Percentiles rank a stretch among this genome's conserved stretches.
phyloP scores from a whole-genome alignment of 1,284 basidiomycete species.

The Meira nashicola region DNA sequence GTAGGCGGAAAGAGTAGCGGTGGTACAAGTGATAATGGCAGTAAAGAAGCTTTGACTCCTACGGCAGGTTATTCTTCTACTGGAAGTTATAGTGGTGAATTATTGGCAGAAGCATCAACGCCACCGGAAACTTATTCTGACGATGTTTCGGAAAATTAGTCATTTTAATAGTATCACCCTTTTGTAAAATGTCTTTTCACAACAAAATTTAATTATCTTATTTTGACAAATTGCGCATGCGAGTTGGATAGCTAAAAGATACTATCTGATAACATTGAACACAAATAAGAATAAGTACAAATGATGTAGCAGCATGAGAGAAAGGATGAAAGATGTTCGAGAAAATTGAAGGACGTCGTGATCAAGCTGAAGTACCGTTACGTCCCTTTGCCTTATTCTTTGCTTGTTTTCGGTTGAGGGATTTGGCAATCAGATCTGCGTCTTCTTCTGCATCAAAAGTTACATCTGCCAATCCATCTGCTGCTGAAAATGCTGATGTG shows the following conservation, averaged over 20 bases:
- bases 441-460: conserved; percentile 18
- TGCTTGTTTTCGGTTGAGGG: conserved; percentile 2
- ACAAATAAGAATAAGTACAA: not conserved
- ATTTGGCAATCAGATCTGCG: conserved; percentile 8
- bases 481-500: not conserved
- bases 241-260: no score
- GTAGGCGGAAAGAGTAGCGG: not conserved
- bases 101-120: no score
- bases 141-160: no score
- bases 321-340: not conserved
- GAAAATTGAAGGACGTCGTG: not conserved
- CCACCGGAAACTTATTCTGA: no score
- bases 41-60: no score
- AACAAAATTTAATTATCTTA: not conserved
- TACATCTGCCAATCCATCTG: not conserved
- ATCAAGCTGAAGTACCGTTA: not conserved
- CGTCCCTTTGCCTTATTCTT: conserved; percentile 7
- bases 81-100: no score
- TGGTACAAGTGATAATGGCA: not conserved
- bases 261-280: not conserved
- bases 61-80: no score
- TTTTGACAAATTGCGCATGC: not conserved
- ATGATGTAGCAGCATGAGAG: not conserved
- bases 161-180: no score
- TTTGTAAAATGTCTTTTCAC: no score